These are phyloP conservation scores for Backusella tuberculispora DNA, from an alignment of 192 early-diverging fungal species.

Conservation along the genomic window DNA sequence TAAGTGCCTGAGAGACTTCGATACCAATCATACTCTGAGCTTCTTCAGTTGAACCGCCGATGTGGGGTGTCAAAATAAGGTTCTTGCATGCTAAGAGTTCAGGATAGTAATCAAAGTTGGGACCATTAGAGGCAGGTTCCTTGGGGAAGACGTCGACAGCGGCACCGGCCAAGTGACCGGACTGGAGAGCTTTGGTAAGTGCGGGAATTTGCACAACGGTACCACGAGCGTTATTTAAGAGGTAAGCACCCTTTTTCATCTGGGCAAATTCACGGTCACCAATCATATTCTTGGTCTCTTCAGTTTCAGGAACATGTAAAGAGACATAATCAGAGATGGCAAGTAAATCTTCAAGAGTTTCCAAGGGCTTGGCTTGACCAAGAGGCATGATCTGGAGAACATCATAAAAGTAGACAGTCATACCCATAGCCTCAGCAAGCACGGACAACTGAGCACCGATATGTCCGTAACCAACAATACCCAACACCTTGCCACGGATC, in stretches of 20 bases:
- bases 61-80: conserved; percentile 98
- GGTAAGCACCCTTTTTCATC: conserved; percentile 93
- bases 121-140: conserved; percentile 93
- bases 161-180: conserved; percentile 88
- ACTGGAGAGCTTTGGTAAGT: conserved; percentile 78
- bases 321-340: conserved; percentile 86
- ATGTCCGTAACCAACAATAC: conserved; percentile 99
- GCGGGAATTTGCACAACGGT: conserved; percentile 96
- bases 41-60: conserved; percentile 99
- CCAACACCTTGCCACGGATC: conserved; percentile 94
- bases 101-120: conserved; percentile 59
- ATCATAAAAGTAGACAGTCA: conserved; percentile 94
- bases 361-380: conserved; percentile 77
- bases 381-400: conserved; percentile 92
- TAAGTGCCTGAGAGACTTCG: conserved; percentile 86
- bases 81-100: conserved; percentile 83
- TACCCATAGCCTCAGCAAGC: conserved; percentile 94
- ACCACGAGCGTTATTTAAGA: conserved; percentile 96
- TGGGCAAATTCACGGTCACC: conserved; percentile 60
- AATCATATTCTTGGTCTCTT: conserved; percentile 95
- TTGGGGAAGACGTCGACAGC: conserved; percentile 97
- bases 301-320: conserved; percentile 95
- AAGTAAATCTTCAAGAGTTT: conserved; percentile 82
- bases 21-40: conserved; percentile 96
- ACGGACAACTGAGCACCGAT: conserved; percentile 98